Conservation (phyloP, 768 basidiomycete species). For the Agrocybe pediades region DNA sequence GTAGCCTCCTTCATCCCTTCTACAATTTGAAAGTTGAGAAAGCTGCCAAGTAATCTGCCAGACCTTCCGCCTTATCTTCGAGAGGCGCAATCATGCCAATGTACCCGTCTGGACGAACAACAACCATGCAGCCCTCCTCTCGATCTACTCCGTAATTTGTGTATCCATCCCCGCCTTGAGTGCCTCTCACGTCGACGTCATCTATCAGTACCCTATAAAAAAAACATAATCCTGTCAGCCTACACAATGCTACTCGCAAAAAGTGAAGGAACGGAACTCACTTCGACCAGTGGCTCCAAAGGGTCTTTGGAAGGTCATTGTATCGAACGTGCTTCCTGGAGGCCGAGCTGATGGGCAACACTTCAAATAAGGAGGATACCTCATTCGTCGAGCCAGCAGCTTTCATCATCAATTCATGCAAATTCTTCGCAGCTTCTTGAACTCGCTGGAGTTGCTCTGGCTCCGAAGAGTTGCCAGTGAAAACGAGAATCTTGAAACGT, state of each 20-base stretch:
- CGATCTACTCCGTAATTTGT: constrained; percentile 50
- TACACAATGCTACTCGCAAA: neutral
- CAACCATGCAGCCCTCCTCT: constrained; percentile 45
- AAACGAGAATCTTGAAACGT: constrained; percentile 57
- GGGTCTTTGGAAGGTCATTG: constrained; percentile 44
- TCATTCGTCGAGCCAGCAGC: constrained; percentile 24
- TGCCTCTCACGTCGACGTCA: constrained; percentile 45
- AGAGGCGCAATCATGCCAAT: constrained; percentile 59
- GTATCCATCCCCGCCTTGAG: constrained; percentile 57
- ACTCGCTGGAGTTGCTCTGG: constrained; percentile 29
- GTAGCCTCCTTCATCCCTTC: neutral
- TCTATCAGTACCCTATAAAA: constrained; percentile 58
- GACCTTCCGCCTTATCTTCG: constrained; percentile 31
- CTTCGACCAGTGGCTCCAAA: constrained; percentile 65
- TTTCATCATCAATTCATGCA: constrained; percentile 31
- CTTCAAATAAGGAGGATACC: constrained; percentile 42
- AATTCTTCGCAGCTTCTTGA: constrained; percentile 29
- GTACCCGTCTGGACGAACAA: constrained; percentile 69
- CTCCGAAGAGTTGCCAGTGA: constrained; percentile 46
- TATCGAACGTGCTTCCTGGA: constrained; percentile 41
- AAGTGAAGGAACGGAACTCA: constrained; percentile 27
- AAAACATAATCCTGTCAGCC: neutral
- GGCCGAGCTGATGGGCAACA: constrained; percentile 39
- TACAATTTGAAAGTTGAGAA: constrained; percentile 35
- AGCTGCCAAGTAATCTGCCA: constrained; percentile 49